Base-by-base conservation (phyloP, 305 asterid species). In the Andrographis paniculata region DNA sequence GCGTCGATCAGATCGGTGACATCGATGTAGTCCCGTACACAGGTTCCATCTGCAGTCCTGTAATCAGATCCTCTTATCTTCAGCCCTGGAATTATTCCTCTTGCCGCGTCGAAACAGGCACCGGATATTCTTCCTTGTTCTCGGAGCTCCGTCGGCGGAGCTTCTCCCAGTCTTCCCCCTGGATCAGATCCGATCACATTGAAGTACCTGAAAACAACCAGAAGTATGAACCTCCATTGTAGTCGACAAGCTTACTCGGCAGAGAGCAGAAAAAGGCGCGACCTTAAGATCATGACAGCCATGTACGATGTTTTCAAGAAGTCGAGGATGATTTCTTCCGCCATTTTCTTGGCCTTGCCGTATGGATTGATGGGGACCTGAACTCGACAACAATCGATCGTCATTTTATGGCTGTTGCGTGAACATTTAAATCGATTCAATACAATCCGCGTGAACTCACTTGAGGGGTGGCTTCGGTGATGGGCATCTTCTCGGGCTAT, bases 291-390 rank as follows among this genome's bases (percentile, higher is more conserved):
- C 96, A 87, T 87, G 62, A 87, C 63, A 66, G 93, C 94, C 87
- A 87, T 87, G 63, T 80, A 55, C 6, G 87, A 69, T 48, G 89
- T 87, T 78, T 80, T 87, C 14, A 89, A 76, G 69, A 67, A 83
- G 70, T 87, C 96, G 28, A 80, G 55, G 42, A 87, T 87, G 37
- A 83, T 87, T 56, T 87, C 96, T 68, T 87, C 96, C 3, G 96
- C 89, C 96, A 87, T 87, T 76, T 87, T 87, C 85, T 87, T 87
- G 45, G 96, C 96, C 49, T 87, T 87, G 13, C 94, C 96, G 41
- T 87, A 87, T 51, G 96, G 96, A 65, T 87, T 87, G 44, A 84
- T 87, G 14, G 95, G 95, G 35, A 59, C 50, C 96, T 85, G 73
- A 44, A 37, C 47, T 52, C 20, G 42, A 24, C 48, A 45, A n/a